phyloP scores from a whole-genome alignment of 345 rosid genomes.

The Corchorus olitorius region DNA sequence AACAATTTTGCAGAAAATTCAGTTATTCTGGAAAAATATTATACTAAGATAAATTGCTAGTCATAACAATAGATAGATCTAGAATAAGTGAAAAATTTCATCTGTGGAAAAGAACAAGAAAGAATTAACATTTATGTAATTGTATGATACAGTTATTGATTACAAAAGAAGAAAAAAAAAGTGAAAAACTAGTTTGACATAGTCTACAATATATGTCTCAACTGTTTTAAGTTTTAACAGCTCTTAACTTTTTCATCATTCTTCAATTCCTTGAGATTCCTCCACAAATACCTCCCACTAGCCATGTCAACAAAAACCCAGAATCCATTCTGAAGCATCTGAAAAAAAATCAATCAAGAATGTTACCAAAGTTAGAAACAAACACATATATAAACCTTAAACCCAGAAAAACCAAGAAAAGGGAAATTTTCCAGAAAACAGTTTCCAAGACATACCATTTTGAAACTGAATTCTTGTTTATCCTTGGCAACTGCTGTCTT shows the following conservation, averaged over 20 bases:
- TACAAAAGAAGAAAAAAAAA: not conserved
- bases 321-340: slow-evolving; percentile 67
- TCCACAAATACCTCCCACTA: slow-evolving; percentile 85
- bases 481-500: slow-evolving; percentile 31
- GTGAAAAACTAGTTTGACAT: not conserved
- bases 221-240: too few relatives aligned
- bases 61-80: not conserved
- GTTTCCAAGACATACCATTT: slow-evolving; percentile 46
- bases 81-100: not conserved
- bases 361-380: slow-evolving; percentile 16
- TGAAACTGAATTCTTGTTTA: slow-evolving; percentile 42
- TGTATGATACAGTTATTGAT: not conserved
- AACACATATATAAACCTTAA: slow-evolving; percentile 4
- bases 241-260: slow-evolving; percentile 18
- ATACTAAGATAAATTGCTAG: slow-evolving; percentile 1
- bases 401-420: not conserved
- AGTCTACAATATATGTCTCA: too few relatives aligned
- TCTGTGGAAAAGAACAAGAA: slow-evolving; percentile 2
- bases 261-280: slow-evolving; percentile 60
- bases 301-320: slow-evolving; percentile 94
- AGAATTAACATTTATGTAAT: not conserved
- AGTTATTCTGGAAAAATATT: slow-evolving; percentile 6
- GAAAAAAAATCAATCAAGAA: slow-evolving; percentile 20
- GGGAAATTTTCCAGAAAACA: not conserved
- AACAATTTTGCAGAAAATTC: not conserved